Evolutionary conservation across 768 basidiomycete species (phyloP).

Genomic region (Rhizopogon vulgaris): DNA sequence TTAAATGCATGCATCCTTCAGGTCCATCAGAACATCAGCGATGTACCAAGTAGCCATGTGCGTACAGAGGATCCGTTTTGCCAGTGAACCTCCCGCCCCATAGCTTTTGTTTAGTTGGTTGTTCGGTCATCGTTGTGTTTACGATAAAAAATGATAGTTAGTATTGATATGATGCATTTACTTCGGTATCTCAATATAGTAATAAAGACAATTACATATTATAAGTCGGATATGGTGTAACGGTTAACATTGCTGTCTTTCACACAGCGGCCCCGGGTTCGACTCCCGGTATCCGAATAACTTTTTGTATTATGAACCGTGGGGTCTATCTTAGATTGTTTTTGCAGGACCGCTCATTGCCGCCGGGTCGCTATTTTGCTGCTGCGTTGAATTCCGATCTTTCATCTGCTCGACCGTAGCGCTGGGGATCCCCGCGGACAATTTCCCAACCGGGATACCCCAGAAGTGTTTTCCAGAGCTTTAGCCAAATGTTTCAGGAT

Average conservation of each 20-base stretch:
- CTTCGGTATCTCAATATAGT: no score
- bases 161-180: no score
- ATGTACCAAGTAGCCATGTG: conserved; percentile 4
- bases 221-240: conserved; percentile 12
- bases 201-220: no score
- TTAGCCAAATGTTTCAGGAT: no score
- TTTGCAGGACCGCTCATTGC: no score
- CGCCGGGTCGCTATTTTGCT: no score
- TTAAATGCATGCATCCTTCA: conserved; percentile 95
- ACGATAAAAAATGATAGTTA: not conserved
- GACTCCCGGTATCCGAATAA: conserved; percentile 14
- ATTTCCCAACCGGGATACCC: no score
- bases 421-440: no score
- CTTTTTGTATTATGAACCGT: not conserved
- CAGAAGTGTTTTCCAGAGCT: no score
- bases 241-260: conserved; percentile 17
- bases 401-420: no score
- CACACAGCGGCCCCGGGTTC: conserved; percentile 16
- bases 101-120: conserved; percentile 62
- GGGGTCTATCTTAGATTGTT: no score
- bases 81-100: conserved; percentile 91
- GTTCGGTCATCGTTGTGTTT: conserved; percentile 11
- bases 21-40: not conserved
- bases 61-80: conserved; percentile 59
- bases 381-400: not conserved